phyloP scores from a whole-genome alignment of 164 flowering plant species.

The Tetracentron sinense region DNA sequence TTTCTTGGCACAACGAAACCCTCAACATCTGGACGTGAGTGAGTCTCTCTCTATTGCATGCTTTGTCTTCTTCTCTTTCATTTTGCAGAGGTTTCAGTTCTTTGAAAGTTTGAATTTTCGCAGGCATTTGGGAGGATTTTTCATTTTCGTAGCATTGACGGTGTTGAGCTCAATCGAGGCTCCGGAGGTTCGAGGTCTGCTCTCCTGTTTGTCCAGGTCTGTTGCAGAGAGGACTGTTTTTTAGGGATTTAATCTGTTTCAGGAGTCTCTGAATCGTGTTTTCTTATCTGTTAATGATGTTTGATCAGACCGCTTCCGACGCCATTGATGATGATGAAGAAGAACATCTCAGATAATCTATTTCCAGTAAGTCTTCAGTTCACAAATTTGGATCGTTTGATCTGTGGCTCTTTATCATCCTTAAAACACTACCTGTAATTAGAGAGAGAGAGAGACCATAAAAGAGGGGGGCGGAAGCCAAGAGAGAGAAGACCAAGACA shows the following conservation, averaged over 20 bases:
- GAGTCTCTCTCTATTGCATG: not conserved
- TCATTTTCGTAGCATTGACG: constrained; percentile 55
- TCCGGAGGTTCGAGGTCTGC: constrained; percentile 15
- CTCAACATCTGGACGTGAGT: constrained; percentile 93
- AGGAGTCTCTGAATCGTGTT: too few relatives aligned
- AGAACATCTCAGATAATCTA: constrained; percentile 19
- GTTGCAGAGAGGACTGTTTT: too few relatives aligned
- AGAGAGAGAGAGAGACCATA: too few relatives aligned
- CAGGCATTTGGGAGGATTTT: constrained; percentile 88
- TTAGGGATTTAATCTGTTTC: too few relatives aligned
- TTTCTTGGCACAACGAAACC: constrained; percentile 89
- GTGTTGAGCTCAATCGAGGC: constrained; percentile 50
- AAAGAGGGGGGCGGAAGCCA: too few relatives aligned
- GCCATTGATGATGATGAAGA: constrained; percentile 17
- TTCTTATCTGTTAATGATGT: not conserved
- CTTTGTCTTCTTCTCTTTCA: not conserved
- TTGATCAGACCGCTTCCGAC: constrained; percentile 14
- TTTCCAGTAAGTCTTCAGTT: constrained; percentile 21
- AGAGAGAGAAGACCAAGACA: too few relatives aligned
- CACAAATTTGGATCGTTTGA: too few relatives aligned
- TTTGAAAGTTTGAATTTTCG: not conserved
- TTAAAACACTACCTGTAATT: too few relatives aligned
- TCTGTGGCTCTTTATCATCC: too few relatives aligned
- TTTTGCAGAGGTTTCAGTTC: not conserved
- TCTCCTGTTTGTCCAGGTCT: constrained; percentile 24